These are phyloP conservation scores for Alternaria longipes DNA, from an alignment of 2,329 filamentous ascomycete genomes.

Conservation along the genomic window DNA sequence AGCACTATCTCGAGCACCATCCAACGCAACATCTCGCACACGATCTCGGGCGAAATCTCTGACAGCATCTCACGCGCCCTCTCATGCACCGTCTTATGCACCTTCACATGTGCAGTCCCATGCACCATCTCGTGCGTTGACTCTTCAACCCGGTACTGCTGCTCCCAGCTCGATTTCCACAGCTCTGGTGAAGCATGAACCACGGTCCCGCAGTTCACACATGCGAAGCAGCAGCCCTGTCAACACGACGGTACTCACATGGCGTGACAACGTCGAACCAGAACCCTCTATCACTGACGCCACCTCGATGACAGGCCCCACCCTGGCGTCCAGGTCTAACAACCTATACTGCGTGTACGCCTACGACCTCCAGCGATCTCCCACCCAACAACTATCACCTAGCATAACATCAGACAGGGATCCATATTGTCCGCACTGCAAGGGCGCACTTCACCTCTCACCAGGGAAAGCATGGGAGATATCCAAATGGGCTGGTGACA, in stretches of 20 bases:
- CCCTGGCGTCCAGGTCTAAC: conserved; percentile 23
- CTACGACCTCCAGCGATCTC: conserved; percentile 41
- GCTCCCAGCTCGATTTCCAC: conserved; percentile 33
- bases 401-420: conserved; percentile 34
- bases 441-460: conserved; percentile 41
- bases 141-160: conserved; percentile 26
- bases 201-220: conserved; percentile 3
- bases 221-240: conserved; percentile 30
- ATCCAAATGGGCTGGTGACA: conserved; percentile 41
- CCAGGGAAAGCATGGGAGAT: conserved; percentile 50
- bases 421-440: conserved; percentile 47
- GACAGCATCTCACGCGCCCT: neutral
- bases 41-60: neutral
- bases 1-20: neutral
- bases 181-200: conserved; percentile 34
- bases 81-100: neutral
- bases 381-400: conserved; percentile 36
- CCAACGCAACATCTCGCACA: neutral
- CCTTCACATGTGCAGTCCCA: neutral
- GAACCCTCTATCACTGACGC: conserved; percentile 33
- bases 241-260: conserved; percentile 38
- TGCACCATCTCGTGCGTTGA: conserved; percentile 13
- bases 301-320: conserved; percentile 35
- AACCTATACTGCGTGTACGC: conserved; percentile 46
- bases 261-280: conserved; percentile 28